Evolutionary conservation across 2,329 filamentous ascomycete genomes (phyloP), one percentile per base, ranked within the genome.

Genomic region (Epichloe aotearoae): DNA sequence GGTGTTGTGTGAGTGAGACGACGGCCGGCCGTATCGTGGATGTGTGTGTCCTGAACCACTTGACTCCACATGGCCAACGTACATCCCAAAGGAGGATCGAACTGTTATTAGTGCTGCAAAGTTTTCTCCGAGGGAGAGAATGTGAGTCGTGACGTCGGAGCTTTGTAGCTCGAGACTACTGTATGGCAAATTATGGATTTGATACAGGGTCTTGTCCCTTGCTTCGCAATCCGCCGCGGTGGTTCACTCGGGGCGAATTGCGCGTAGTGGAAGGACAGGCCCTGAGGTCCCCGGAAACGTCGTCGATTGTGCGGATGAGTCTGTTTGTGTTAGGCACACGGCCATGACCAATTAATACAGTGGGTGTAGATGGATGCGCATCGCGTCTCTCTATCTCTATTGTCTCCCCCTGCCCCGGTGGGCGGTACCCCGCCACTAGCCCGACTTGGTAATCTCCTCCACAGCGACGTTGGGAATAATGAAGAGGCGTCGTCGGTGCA

Each of bases 391-490:
- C 19, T 26, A 26, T 48, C 26, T 52, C 50, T 54, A 55, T 55
- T 54, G 54, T 55, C 50, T 38, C 33, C 20, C 23, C 20, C 33
- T 43, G 45, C 49, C 37, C 52, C 41, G 19, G 36, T 34, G 36
- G 42, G 33, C 45, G 44, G 34, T 12, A 49, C 52, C 46, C 52
- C 50, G 50, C 50, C 45, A 49, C 54, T 51, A 52, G 43, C 47
- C 52, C 45, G 12, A 50, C 46, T 19, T 47, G 40, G 50, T 41
- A 43, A 49, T 45, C 38, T 12, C 47, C 40, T 37, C 47, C 40
- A 49, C 40, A 45, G 15, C 42, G n/a, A 45, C 42, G 42, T 30
- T 43, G 39, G 19, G n/a, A 20, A 20, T 20, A 23, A 15, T 7
- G n/a, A 37, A 37, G 45, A 45, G n/a, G 46, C 49, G 50, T 40